Percentiles rank a stretch among this genome's conserved stretches.
phyloP scores from a whole-genome alignment of 805 yeast genomes.

The Saturnispora sanitii region DNA sequence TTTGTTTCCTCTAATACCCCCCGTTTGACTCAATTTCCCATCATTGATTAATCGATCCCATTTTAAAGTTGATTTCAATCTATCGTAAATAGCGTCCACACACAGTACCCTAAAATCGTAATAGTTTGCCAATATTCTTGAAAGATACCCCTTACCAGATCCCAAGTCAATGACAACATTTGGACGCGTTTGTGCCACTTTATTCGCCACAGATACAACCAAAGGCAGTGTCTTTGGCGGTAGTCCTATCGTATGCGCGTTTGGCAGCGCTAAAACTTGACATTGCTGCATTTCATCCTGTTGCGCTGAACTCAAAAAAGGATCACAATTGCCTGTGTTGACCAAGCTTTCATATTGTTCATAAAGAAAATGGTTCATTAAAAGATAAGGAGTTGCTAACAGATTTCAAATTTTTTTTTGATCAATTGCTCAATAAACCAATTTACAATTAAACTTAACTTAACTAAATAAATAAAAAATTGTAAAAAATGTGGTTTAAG shows the following conservation, averaged over 20 bases:
- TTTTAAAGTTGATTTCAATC: slow-evolving; percentile 16
- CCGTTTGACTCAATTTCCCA: neutral
- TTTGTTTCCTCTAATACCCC: neutral
- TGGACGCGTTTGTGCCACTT: neutral
- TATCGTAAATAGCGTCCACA: slow-evolving; percentile 17
- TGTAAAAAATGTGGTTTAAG: no score
- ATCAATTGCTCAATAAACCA: no score
- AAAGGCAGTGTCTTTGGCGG: slow-evolving; percentile 1
- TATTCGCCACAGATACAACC: neutral
- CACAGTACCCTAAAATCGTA: slow-evolving; percentile 15
- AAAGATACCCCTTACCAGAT: slow-evolving; percentile 26
- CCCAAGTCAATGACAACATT: slow-evolving; percentile 20
- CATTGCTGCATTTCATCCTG: no score
- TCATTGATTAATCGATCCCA: slow-evolving; percentile 17
- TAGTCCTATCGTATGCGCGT: slow-evolving; percentile 7
- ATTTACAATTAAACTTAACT: no score
- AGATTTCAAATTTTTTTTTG: no score
- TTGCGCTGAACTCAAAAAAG: no score
- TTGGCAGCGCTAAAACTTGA: slow-evolving; percentile 2
- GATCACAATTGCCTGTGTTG: neutral
- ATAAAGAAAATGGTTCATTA: neutral
- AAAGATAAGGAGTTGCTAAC: neutral
- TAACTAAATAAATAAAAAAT: no score
- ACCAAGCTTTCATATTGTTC: neutral
- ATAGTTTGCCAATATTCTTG: slow-evolving; percentile 18